Evolutionary conservation across 2,329 filamentous ascomycete species (phyloP).

Genomic region (Colletotrichum melonis): DNA sequence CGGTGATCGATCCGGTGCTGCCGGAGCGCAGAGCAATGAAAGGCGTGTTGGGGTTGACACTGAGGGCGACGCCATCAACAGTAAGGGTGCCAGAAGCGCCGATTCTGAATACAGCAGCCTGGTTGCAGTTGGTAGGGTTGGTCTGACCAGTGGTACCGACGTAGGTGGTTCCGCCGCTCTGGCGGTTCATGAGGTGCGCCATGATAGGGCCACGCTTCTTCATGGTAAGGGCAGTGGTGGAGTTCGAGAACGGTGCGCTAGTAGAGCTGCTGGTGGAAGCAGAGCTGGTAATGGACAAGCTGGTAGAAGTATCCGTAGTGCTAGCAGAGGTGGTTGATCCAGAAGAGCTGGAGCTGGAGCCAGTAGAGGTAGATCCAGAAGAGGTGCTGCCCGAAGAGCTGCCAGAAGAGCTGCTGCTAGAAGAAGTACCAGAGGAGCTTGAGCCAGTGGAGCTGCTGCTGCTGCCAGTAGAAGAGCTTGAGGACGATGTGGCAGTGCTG

Average conservation of each 20-base stretch:
- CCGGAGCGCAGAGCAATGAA: conserved; percentile 7
- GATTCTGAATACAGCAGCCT: conserved; percentile 19
- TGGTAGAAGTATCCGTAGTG: too few species aligned
- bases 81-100: conserved; percentile 1
- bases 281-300: not conserved
- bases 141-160: not conserved
- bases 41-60: not conserved
- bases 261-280: not conserved
- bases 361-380: not conserved
- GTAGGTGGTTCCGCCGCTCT: conserved; percentile 5
- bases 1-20: conserved; percentile 12
- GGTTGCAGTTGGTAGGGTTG: conserved; percentile 21
- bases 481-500: not conserved
- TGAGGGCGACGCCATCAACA: not conserved
- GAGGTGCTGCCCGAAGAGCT: not conserved
- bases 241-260: not conserved
- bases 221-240: not conserved
- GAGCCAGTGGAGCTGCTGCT: not conserved
- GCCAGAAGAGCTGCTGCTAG: not conserved
- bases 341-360: not conserved
- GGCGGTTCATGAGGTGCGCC: conserved; percentile 3
- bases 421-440: not conserved
- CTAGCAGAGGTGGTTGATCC: not conserved
- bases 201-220: not conserved
- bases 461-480: not conserved